Evolutionary conservation across 2,329 filamentous ascomycete genomes (phyloP).

Genomic region (Colletotrichum sojae): DNA sequence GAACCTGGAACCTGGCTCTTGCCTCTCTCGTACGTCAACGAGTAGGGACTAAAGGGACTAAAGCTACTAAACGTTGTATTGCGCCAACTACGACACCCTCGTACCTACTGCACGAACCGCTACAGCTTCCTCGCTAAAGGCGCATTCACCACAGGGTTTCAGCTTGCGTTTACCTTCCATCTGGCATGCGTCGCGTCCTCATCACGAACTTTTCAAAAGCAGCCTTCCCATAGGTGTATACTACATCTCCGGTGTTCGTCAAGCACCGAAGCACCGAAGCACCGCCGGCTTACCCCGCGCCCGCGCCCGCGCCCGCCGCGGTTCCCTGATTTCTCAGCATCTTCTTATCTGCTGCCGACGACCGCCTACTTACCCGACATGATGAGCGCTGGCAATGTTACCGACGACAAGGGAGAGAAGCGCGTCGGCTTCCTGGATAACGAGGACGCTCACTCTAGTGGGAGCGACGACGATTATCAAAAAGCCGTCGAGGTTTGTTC

Average conservation of each 20-base stretch:
- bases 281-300: slow-evolving; percentile 31
- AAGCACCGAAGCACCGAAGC: slow-evolving; percentile 11
- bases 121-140: slow-evolving; percentile 2
- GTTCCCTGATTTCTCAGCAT: slow-evolving; percentile 11
- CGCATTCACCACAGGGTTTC: slow-evolving; percentile 6
- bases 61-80: too few species aligned
- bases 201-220: slow-evolving; percentile 4
- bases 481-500: slow-evolving; percentile 65
- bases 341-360: slow-evolving; percentile 4
- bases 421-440: slow-evolving; percentile 48
- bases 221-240: not conserved
- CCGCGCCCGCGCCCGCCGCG: slow-evolving; percentile 4
- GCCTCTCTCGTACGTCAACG: slow-evolving; percentile 3
- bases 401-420: slow-evolving; percentile 43
- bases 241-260: slow-evolving; percentile 5
- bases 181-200: slow-evolving; percentile 8
- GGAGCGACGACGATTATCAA: slow-evolving; percentile 65
- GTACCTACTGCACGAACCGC: slow-evolving; percentile 2
- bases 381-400: slow-evolving; percentile 16
- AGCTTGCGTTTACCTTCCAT: slow-evolving; percentile 1
- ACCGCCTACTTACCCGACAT: not conserved
- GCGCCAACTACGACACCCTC: slow-evolving; percentile 11
- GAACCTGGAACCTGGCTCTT: slow-evolving; percentile 17
- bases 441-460: slow-evolving; percentile 59
- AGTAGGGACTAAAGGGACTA: too few species aligned